A percentile compares a stretch with the other conserved stretches of the same genome.
phyloP scores from a whole-genome alignment of 148 eudicot genomes.

The Amaranthus palmeri region DNA sequence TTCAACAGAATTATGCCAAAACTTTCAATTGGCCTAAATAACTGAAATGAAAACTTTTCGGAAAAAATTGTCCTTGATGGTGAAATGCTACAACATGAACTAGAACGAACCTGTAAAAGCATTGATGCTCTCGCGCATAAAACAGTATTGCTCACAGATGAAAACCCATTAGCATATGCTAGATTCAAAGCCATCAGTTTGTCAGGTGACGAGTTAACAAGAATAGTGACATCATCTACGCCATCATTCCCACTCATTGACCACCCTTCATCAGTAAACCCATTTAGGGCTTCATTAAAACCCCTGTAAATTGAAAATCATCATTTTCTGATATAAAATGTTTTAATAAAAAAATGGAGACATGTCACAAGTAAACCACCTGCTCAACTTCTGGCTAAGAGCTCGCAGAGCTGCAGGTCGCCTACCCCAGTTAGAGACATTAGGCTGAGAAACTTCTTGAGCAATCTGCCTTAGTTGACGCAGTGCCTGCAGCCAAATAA shows the following conservation, averaged over 20 bases:
- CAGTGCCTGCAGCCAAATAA: constrained; percentile 42
- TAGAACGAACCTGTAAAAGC: constrained; percentile 49
- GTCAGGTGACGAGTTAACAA: constrained; percentile 68
- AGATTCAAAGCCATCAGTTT: constrained; percentile 66
- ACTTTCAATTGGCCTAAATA: too few relatives aligned
- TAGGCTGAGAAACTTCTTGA: constrained; percentile 65
- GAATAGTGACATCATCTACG: constrained; percentile 65
- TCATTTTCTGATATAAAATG: constrained; percentile 35
- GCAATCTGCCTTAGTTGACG: constrained; percentile 80
- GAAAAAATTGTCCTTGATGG: not conserved
- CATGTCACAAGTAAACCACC: not conserved
- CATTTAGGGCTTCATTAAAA: constrained; percentile 79
- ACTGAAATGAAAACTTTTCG: too few relatives aligned
- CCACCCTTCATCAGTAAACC: constrained; percentile 81
- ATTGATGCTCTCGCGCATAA: constrained; percentile 68
- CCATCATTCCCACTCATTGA: constrained; percentile 68
- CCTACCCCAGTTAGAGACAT: not conserved
- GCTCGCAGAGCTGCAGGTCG: not conserved
- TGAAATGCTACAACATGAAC: not conserved
- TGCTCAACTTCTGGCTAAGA: not conserved
- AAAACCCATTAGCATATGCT: constrained; percentile 58
- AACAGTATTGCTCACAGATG: constrained; percentile 51
- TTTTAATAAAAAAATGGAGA: not conserved
- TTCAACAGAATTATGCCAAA: too few relatives aligned
- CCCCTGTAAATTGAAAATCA: constrained; percentile 52